Conservation (phyloP, 192 early-diverging fungal genomes). For the Entomortierella parvispora region DNA sequence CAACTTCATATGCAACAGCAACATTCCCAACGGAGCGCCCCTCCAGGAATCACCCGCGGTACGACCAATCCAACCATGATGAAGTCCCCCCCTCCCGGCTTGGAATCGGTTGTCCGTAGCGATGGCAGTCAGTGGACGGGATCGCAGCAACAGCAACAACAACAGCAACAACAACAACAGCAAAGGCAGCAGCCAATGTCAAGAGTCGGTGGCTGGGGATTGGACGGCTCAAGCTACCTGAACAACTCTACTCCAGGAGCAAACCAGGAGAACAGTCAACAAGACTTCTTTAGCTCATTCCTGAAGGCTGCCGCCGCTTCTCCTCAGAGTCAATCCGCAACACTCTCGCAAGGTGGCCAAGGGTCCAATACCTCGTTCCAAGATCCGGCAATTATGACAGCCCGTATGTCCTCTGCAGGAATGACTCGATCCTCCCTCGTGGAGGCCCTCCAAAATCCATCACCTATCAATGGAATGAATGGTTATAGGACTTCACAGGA, state of each 20-base stretch:
- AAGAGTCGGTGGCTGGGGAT: neutral
- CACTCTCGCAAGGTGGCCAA: neutral
- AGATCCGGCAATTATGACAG: constrained; percentile 71
- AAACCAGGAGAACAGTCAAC: constrained; percentile 44
- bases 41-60: constrained; percentile 40
- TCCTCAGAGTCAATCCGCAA: neutral
- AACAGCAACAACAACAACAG: constrained; percentile 24
- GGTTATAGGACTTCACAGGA: constrained; percentile 20
- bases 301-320: constrained; percentile 60
- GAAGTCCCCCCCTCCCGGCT: constrained; percentile 45
- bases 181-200: constrained; percentile 3
- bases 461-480: neutral
- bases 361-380: constrained; percentile 51
- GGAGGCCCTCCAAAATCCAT: constrained; percentile 36
- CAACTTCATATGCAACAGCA: constrained; percentile 39
- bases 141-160: constrained; percentile 33
- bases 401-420: constrained; percentile 39
- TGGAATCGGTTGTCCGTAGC: constrained; percentile 21
- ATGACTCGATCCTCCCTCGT: constrained; percentile 18
- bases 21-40: constrained; percentile 25
- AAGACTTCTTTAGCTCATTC: constrained; percentile 65
- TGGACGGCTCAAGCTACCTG: neutral
- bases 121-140: constrained; percentile 28
- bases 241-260: constrained; percentile 13
- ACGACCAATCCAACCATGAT: constrained; percentile 19